Conservation (phyloP, 2,329 filamentous ascomycete genomes). For the Fusarium siculi region DNA sequence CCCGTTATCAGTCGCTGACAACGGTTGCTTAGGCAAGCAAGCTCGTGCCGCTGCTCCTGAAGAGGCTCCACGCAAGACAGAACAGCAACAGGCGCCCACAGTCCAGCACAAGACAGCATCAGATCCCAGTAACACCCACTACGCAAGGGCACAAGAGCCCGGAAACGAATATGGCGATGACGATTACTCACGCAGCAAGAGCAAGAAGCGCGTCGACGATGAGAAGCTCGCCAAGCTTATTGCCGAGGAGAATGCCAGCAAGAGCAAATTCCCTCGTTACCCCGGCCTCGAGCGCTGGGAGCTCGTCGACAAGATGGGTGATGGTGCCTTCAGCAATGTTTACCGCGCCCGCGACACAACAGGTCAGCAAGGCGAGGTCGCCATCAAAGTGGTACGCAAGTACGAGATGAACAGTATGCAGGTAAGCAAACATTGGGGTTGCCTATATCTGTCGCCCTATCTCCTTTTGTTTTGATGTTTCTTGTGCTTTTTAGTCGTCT, state of each 20-base stretch:
- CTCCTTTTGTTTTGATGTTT: slow-evolving; percentile 34
- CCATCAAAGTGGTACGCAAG: slow-evolving; percentile 98
- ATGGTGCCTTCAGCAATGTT: slow-evolving; percentile 98
- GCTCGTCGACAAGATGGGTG: slow-evolving; percentile 96
- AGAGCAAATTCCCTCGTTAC: slow-evolving; percentile 80
- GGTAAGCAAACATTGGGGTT: slow-evolving; percentile 71
- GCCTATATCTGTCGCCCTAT: slow-evolving; percentile 39
- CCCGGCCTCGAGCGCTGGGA: slow-evolving; percentile 72
- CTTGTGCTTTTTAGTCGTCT: slow-evolving; percentile 2
- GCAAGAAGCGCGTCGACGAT: slow-evolving; percentile 60
- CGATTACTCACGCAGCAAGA: slow-evolving; percentile 59
- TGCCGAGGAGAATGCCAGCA: slow-evolving; percentile 89
- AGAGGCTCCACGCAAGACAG: slow-evolving; percentile 62
- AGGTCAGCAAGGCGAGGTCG: slow-evolving; percentile 80
- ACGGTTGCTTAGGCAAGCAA: slow-evolving; percentile 75
- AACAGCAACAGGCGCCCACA: slow-evolving; percentile 63
- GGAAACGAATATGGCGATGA: slow-evolving; percentile 71
- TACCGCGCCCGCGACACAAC: slow-evolving; percentile 85
- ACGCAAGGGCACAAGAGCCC: slow-evolving; percentile 56
- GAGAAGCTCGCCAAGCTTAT: slow-evolving; percentile 85
- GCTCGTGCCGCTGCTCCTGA: slow-evolving; percentile 72
- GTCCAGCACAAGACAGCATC: slow-evolving; percentile 60
- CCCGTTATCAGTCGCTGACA: slow-evolving; percentile 17
- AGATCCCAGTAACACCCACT: slow-evolving; percentile 55
- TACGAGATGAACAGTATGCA: slow-evolving; percentile 99